These are phyloP conservation scores for Penstemon davidsonii DNA, from an alignment of 257 asterid genomes.

Conservation along the genomic window DNA sequence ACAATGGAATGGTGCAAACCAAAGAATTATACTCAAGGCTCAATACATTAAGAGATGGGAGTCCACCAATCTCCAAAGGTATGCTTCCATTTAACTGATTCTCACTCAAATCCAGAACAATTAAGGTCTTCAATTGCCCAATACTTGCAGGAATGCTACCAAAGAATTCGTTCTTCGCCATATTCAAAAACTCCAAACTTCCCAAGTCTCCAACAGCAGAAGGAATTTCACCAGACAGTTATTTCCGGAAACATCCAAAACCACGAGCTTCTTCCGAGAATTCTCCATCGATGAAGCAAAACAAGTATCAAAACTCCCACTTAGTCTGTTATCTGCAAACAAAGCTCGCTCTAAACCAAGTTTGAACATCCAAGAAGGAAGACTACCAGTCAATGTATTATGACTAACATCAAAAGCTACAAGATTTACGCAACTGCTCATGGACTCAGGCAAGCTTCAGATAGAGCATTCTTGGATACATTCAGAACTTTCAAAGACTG, in stretches of 20 bases:
- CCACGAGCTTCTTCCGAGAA: conserved; percentile 49
- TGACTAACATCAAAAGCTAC: conserved; percentile 57
- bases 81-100: conserved; percentile 69
- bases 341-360: conserved; percentile 60
- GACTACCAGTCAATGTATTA: conserved; percentile 53
- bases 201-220: conserved; percentile 50
- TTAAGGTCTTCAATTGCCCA: conserved; percentile 46
- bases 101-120: conserved; percentile 60
- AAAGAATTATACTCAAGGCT: conserved; percentile 57
- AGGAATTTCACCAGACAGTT: conserved; percentile 56
- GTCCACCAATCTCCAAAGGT: conserved; percentile 70
- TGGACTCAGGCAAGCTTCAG: conserved; percentile 66
- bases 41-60: conserved; percentile 52
- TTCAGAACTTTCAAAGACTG: conserved; percentile 60
- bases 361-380: conserved; percentile 60
- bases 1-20: conserved; percentile 57
- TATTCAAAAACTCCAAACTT: conserved; percentile 52
- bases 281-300: conserved; percentile 44
- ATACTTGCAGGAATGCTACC: conserved; percentile 56
- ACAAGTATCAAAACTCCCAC: conserved; percentile 48
- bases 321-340: conserved; percentile 55
- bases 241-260: conserved; percentile 61
- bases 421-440: conserved; percentile 55
- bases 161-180: conserved; percentile 48
- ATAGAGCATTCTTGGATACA: conserved; percentile 53